Percentiles rank a stretch among this genome's conserved stretches.
Evolutionary conservation across 495 filamentous ascomycete species (phyloP).

Genomic region (Xylaria scruposa): DNA sequence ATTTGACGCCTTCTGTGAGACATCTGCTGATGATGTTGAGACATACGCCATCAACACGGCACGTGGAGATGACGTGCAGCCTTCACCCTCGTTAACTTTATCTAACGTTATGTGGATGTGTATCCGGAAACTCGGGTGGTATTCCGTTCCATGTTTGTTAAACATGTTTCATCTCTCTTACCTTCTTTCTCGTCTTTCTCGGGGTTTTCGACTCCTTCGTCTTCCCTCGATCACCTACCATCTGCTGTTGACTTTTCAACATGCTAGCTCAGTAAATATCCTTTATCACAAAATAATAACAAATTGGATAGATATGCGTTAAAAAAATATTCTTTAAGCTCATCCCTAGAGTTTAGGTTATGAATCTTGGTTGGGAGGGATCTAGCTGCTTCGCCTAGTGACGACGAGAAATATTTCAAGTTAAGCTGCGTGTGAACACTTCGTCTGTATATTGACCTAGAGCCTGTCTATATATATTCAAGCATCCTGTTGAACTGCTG

Average conservation of each 20-base stretch:
- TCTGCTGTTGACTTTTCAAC: no score
- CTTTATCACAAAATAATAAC: no score
- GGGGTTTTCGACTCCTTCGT: not conserved
- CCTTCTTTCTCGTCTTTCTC: not conserved
- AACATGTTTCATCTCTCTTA: not conserved
- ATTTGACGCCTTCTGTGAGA: not conserved
- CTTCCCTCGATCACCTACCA: not conserved
- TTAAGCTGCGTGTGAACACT: not conserved
- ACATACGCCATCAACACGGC: not conserved
- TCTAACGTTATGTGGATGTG: not conserved
- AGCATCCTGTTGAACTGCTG: conserved; percentile 14
- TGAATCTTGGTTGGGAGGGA: not conserved
- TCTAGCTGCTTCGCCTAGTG: not conserved
- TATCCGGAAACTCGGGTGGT: not conserved
- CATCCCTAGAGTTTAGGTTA: not conserved
- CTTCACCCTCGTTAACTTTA: not conserved
- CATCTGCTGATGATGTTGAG: not conserved
- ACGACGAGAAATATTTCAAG: not conserved
- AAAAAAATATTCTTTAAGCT: not conserved
- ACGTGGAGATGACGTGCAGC: not conserved
- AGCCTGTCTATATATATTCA: conserved; percentile 10
- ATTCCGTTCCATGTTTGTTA: not conserved
- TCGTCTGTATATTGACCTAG: conserved; percentile 1
- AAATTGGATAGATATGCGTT: no score
- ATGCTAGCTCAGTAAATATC: no score